Conservation (phyloP, 139 green algal genomes). For the Haematococcus sp. region DNA sequence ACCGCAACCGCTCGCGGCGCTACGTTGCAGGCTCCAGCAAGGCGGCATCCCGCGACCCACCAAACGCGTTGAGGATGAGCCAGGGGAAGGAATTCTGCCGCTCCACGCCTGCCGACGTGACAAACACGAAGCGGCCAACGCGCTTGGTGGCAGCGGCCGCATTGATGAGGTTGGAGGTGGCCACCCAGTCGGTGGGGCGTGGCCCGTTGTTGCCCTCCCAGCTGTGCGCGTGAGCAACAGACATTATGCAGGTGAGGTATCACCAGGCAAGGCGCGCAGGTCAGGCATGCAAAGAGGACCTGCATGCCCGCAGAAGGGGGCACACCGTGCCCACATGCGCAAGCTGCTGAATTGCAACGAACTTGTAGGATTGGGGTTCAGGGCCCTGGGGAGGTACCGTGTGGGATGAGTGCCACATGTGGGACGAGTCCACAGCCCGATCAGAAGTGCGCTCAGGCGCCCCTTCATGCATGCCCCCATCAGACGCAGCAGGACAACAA, state of each 20-base stretch:
- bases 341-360: not conserved
- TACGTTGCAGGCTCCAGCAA: too few relatives aligned
- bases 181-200: conserved; percentile 73
- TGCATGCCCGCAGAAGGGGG: too few relatives aligned
- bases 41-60: conserved; percentile 41
- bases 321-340: not conserved
- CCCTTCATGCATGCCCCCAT: too few relatives aligned
- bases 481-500: too few relatives aligned
- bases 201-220: conserved; percentile 86
- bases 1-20: too few relatives aligned
- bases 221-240: conserved; percentile 37
- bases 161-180: conserved; percentile 73
- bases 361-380: too few relatives aligned
- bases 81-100: conserved; percentile 65
- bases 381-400: too few relatives aligned
- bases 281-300: not conserved
- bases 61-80: conserved; percentile 89
- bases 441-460: too few relatives aligned
- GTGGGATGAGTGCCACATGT: too few relatives aligned
- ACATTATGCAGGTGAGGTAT: not conserved
- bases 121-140: conserved; percentile 70
- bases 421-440: too few relatives aligned
- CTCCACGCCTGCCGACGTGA: conserved; percentile 82
- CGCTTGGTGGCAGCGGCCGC: conserved; percentile 9
- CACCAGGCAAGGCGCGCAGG: not conserved